These are phyloP conservation scores for Castanopsis chinensis DNA, from an alignment of 306 rosid genomes.

Conservation along the genomic window DNA sequence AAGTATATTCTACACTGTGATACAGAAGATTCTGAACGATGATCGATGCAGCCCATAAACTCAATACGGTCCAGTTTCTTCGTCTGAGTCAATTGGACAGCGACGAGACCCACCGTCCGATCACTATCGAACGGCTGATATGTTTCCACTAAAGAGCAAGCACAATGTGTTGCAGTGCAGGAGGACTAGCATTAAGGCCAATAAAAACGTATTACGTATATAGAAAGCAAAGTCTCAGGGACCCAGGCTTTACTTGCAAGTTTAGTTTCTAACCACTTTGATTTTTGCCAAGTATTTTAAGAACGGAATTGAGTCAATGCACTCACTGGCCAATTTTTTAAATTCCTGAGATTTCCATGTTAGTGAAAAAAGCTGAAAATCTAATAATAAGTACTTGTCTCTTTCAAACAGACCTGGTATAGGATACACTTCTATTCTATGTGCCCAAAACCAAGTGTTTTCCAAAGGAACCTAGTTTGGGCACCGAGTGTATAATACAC, in stretches of 20 bases:
- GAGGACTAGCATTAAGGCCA: background rate
- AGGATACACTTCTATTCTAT: too few species aligned
- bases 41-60: background rate
- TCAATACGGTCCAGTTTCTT: background rate
- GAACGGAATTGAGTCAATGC: background rate
- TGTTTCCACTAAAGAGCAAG: slow-evolving; percentile 5
- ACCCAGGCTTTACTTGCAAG: slow-evolving; percentile 22
- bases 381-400: too few species aligned
- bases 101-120: background rate
- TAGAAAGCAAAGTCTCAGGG: background rate
- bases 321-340: background rate
- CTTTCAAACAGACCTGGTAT: too few species aligned
- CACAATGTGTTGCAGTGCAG: background rate
- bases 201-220: slow-evolving; percentile 31
- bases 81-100: background rate
- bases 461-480: too few species aligned
- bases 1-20: too few species aligned
- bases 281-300: background rate
- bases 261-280: slow-evolving; percentile 1
- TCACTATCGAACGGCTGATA: background rate
- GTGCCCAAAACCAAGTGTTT: too few species aligned
- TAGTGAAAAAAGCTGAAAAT: too few species aligned
- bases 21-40: too few species aligned
- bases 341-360: too few species aligned
- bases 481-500: too few species aligned